Evolutionary conservation across 2,329 filamentous ascomycete genomes (phyloP).

Genomic region (Fusarium musae): DNA sequence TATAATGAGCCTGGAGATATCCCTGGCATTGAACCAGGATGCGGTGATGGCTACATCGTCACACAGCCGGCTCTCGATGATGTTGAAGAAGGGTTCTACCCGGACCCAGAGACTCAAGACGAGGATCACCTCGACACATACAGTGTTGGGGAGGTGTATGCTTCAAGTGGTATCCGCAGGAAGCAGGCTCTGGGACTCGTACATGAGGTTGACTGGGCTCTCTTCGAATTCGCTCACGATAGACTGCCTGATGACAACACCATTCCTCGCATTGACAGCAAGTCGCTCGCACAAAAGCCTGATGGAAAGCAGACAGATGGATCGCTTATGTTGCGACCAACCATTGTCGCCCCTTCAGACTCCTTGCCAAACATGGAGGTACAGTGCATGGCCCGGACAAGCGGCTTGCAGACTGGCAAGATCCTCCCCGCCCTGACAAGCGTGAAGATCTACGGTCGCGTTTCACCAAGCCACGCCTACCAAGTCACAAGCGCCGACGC

Average conservation of each 20-base stretch:
- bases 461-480: slow-evolving; percentile 79
- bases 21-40: slow-evolving; percentile 78
- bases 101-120: slow-evolving; percentile 74
- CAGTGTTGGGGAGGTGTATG: slow-evolving; percentile 84
- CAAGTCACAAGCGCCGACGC: slow-evolving; percentile 61
- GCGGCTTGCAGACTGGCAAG: slow-evolving; percentile 80
- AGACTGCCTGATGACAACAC: slow-evolving; percentile 78
- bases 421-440: slow-evolving; percentile 83
- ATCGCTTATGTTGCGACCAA: slow-evolving; percentile 60
- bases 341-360: slow-evolving; percentile 67
- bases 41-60: slow-evolving; percentile 81
- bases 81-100: slow-evolving; percentile 84
- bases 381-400: slow-evolving; percentile 89
- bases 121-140: slow-evolving; percentile 87
- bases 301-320: slow-evolving; percentile 30
- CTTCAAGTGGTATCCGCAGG: slow-evolving; percentile 88
- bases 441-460: slow-evolving; percentile 87
- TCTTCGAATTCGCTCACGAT: slow-evolving; percentile 81
- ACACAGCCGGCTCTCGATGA: slow-evolving; percentile 94
- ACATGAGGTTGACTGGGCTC: slow-evolving; percentile 95
- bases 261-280: slow-evolving; percentile 59
- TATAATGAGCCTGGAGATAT: slow-evolving; percentile 78
- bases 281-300: slow-evolving; percentile 18
- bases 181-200: slow-evolving; percentile 76
- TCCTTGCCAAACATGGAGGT: slow-evolving; percentile 80